These are phyloP conservation scores for sweet orange (Citrus sinensis) DNA, from an alignment of 345 rosid species.

Conservation along the genomic window DVS_A1.0 CM039166.1:17203501-17204000, in stretches of 20 bases:
- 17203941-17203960: slow-evolving; percentile 67
- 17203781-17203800: slow-evolving; percentile 72
- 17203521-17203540: slow-evolving; percentile 81
- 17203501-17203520: slow-evolving; percentile 67
- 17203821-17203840: slow-evolving; percentile 65
- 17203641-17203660: slow-evolving; percentile 33
- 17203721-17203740: slow-evolving; percentile 82
- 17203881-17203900: slow-evolving; percentile 72
- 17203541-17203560: slow-evolving; percentile 72
- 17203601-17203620: slow-evolving; percentile 67
- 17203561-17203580: slow-evolving; percentile 63
- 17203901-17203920: slow-evolving; percentile 57
- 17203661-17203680: slow-evolving; percentile 71
- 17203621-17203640: slow-evolving; percentile 33
- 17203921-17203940: slow-evolving; percentile 54
- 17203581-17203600: slow-evolving; percentile 67
- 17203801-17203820: slow-evolving; percentile 49
- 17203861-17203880: slow-evolving; percentile 66
- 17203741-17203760: slow-evolving; percentile 59
- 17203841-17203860: slow-evolving; percentile 34
- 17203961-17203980: slow-evolving; percentile 75
- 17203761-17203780: slow-evolving; percentile 82
- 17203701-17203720: slow-evolving; percentile 62
- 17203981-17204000: slow-evolving; percentile 19
- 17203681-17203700: slow-evolving; percentile 62